Evolutionary conservation across 2,329 filamentous ascomycete species (phyloP).

Genomic region (Microdochium bolleyi): DNA sequence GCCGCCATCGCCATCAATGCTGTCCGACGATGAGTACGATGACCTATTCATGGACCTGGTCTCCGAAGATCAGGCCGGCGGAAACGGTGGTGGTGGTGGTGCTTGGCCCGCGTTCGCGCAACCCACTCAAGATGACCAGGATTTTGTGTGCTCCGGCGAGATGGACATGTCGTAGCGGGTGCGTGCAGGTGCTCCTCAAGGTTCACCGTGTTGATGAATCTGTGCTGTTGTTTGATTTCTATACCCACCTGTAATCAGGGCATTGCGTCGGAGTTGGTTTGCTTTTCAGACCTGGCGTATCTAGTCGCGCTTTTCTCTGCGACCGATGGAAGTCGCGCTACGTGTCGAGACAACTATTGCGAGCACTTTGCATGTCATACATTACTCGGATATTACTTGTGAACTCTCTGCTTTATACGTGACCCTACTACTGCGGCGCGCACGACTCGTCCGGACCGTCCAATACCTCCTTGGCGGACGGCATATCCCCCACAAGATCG

Average conservation of each 20-base stretch:
- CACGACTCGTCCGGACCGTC: conserved; percentile 54
- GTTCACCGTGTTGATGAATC: no score
- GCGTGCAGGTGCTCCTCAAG: no score
- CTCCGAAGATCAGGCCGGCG: conserved; percentile 27
- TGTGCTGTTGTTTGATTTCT: neutral
- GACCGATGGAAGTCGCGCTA: no score
- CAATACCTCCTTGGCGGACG: conserved; percentile 67
- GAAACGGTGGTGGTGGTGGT: neutral
- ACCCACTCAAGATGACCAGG: conserved; percentile 9
- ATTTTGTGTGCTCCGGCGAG: conserved; percentile 22
- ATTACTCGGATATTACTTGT: neutral
- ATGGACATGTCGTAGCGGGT: conserved; percentile 44
- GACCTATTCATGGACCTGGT: conserved; percentile 58
- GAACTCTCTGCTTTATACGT: conserved; percentile 10
- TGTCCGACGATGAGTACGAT: conserved; percentile 49
- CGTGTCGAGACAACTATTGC: no score
- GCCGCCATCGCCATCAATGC: conserved; percentile 16
- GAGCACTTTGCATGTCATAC: neutral
- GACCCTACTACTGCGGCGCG: conserved; percentile 44
- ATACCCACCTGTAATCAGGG: conserved; percentile 1
- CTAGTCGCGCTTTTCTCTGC: neutral
- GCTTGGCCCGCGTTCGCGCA: conserved; percentile 1
- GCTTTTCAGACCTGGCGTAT: conserved; percentile 1
- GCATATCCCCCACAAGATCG: conserved; percentile 86
- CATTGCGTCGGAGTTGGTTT: neutral